These are phyloP conservation scores for Zygoascus biomembranicola DNA, from an alignment of 805 yeast genomes.

Conservation along the genomic window DNA sequence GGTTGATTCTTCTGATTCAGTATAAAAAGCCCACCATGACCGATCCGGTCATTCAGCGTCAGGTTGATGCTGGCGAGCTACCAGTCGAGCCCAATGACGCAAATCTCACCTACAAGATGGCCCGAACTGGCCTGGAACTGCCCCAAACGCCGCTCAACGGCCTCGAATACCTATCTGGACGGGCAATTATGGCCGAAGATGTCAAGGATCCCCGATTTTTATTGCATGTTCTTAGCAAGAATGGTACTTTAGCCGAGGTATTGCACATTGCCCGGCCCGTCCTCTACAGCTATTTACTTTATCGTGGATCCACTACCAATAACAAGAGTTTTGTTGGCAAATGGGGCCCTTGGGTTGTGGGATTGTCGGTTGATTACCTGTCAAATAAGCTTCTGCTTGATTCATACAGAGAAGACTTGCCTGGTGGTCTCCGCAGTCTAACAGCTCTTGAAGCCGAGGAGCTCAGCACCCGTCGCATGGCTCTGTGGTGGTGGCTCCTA, in stretches of 20 bases:
- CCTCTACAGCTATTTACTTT: conserved; percentile 29
- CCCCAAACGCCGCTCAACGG: conserved; percentile 14
- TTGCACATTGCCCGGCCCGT: conserved; percentile 32
- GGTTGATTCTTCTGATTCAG: conserved; percentile 24
- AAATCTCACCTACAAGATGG: neutral
- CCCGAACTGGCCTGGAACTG: neutral
- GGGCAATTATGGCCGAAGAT: conserved; percentile 27
- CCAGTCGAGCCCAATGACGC: neutral
- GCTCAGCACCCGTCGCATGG: conserved; percentile 20
- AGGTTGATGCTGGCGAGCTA: conserved; percentile 24
- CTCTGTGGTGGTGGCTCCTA: conserved; percentile 33
- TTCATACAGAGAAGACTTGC: conserved; percentile 17
- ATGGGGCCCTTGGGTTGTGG: conserved; percentile 36
- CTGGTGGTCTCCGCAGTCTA: conserved; percentile 19
- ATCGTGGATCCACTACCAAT: conserved; percentile 13
- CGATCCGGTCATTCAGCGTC: conserved; percentile 28
- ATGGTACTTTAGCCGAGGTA: conserved; percentile 25
- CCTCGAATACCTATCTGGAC: conserved; percentile 18
- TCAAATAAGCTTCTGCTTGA: conserved; percentile 22
- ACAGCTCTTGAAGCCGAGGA: conserved; percentile 28
- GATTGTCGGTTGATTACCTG: conserved; percentile 27
- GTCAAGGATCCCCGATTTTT: conserved; percentile 26
- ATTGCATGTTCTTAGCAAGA: conserved; percentile 20
- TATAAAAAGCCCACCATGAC: conserved; percentile 25
- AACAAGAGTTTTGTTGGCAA: conserved; percentile 5